These are phyloP conservation scores for Batkoa obscura DNA, from an alignment of 371 early-diverging fungal genomes.

Conservation along the genomic window DNA sequence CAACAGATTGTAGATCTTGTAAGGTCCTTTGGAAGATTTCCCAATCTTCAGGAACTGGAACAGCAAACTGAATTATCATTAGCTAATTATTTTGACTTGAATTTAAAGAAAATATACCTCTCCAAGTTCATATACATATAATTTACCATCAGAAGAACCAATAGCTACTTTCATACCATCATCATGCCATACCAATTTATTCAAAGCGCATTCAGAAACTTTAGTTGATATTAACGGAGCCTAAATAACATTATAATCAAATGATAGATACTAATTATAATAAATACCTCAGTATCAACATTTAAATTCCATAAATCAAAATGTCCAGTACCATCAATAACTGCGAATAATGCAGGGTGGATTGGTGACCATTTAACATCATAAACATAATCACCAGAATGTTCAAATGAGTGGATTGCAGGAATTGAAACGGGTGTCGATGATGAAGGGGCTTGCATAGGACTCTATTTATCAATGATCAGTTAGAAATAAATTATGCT, in stretches of 20 bases:
- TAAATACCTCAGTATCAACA: constrained; percentile 51
- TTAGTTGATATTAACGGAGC: constrained; percentile 46
- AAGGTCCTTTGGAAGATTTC: constrained; percentile 40
- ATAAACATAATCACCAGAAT: constrained; percentile 84
- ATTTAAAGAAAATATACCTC: not conserved
- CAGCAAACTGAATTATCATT: constrained; percentile 21
- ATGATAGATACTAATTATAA: constrained; percentile 5
- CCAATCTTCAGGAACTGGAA: constrained; percentile 43
- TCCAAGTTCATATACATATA: constrained; percentile 61
- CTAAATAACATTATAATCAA: constrained; percentile 6
- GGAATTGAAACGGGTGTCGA: too few relatives aligned
- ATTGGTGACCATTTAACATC: constrained; percentile 91
- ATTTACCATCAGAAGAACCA: constrained; percentile 71
- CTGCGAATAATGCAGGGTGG: constrained; percentile 83
- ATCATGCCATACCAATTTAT: constrained; percentile 83
- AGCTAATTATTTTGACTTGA: not conserved
- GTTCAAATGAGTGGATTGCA: constrained; percentile 77
- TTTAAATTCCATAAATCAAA: constrained; percentile 86
- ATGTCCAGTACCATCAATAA: constrained; percentile 76
- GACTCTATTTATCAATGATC: constrained; percentile 22
- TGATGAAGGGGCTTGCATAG: constrained; percentile 35
- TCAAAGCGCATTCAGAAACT: constrained; percentile 58
- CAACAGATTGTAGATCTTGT: too few relatives aligned
- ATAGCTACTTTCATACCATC: constrained; percentile 62
- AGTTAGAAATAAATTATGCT: not conserved